Conservation (phyloP, 169 alveolate species). For the Cryptosporidium baileyi region DNA sequence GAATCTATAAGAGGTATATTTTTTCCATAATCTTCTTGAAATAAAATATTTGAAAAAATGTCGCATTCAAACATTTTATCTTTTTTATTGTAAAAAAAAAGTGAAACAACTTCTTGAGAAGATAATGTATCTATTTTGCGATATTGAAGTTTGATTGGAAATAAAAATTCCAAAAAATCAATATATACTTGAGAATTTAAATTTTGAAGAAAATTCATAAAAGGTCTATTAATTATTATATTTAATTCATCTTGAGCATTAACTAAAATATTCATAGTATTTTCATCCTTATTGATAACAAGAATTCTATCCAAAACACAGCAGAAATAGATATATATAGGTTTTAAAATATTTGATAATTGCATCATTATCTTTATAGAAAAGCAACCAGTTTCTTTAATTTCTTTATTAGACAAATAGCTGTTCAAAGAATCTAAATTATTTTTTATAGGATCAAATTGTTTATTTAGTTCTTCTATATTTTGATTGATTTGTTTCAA, state of each 20-base stretch:
- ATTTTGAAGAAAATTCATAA: not conserved
- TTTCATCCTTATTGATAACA: not conserved
- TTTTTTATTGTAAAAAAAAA: not conserved
- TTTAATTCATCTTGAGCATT: conserved; percentile 1
- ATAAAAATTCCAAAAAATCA: not conserved
- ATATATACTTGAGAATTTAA: not conserved
- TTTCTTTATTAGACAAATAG: not conserved
- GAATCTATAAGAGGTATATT: conserved; percentile 9
- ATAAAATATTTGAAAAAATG: conserved; percentile 45
- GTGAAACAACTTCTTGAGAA: conserved; percentile 1
- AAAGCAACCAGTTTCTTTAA: not conserved
- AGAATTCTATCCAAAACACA: not conserved
- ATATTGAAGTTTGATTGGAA: conserved; percentile 21
- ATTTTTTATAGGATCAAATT: conserved; percentile 10
- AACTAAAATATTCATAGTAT: not conserved
- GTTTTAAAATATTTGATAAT: not conserved
- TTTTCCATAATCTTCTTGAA: conserved; percentile 33
- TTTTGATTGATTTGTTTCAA: not conserved
- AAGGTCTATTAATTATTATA: conserved; percentile 2
- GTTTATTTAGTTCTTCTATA: conserved; percentile 1
- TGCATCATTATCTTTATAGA: not conserved
- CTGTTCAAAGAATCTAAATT: not conserved
- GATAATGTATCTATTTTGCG: not conserved
- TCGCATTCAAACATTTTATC: not conserved
- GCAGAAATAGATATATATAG: conserved; percentile 14